Evolutionary conservation across 371 early-diverging fungal species (phyloP), one percentile per base, ranked within the genome.

Genomic region (Haplosporangium sp.): DNA sequence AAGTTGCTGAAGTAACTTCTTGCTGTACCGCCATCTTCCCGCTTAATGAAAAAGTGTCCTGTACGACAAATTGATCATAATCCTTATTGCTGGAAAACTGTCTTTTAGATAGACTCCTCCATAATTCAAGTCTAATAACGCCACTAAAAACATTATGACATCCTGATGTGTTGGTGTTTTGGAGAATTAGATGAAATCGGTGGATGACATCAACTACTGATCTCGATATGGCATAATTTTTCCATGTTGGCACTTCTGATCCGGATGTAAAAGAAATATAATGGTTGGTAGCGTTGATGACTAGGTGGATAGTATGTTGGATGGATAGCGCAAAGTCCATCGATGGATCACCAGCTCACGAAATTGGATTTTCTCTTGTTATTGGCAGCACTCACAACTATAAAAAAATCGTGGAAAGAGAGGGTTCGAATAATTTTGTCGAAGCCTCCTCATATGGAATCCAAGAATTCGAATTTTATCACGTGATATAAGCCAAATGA

Each of bases 321-420:
- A 72, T 73, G 74, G 67, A 67, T 73, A 39, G 50, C 44, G 7
- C 20, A 1, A 3, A 38, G 42, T 58, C 62, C 53, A 40, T 66
- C 44, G 64, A 61, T 76, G 67, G 63, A 67, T 66, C 66, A 45
- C 37, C 40, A 55, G 35, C 35, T 60, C 53, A 44, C 20, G 57
- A 37, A 57, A 13, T 4, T 66, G 42, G 63, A 67, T 73, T 37
- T 62, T 37, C n/a, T 50, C 11, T 45, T 58, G 67, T 27, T 50
- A 35, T 34, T 40, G 20, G 34, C n/a, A 62, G 74, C 69, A 77
- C 73, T 77, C 78, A 77, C 78, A 77, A 68, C 72, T 77, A 69
- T 77, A 65, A 68, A 75, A 55, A 70, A 77, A 77, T 77, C 78
- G 73, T 77, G 78, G 73, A 72, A 77, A 72, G 72, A 72, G 65